Evolutionary conservation across 2,329 filamentous ascomycete genomes (phyloP).

Genomic region (Verticillium tricorpus): DNA sequence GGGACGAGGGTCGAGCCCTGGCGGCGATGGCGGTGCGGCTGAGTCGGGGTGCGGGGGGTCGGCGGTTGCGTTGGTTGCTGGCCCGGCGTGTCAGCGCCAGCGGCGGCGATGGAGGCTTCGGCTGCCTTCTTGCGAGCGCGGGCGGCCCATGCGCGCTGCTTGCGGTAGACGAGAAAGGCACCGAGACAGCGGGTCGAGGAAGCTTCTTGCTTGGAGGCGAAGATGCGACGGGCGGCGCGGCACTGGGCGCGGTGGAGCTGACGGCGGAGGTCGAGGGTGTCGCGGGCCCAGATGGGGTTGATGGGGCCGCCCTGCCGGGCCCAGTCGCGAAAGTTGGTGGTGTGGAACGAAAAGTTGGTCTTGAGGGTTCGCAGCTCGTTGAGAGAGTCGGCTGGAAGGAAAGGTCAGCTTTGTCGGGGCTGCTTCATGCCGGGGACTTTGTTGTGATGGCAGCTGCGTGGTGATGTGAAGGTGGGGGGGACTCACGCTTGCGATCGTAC

Average conservation of each 20-base stretch:
- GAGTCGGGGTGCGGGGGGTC: conserved; percentile 2
- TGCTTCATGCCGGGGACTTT: background rate
- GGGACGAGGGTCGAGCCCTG: conserved; percentile 3
- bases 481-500: conserved; percentile 49
- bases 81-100: background rate
- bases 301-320: conserved; percentile 49
- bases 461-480: background rate
- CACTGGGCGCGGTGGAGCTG: conserved; percentile 55
- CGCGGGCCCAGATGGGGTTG: conserved; percentile 50
- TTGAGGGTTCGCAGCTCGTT: conserved; percentile 43
- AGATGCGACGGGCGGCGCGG: conserved; percentile 52
- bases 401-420: conserved; percentile 10
- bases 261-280: conserved; percentile 43
- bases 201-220: conserved; percentile 42
- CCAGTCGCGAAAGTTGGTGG: conserved; percentile 51
- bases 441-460: background rate
- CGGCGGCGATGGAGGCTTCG: background rate
- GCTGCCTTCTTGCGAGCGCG: background rate
- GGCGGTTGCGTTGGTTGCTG: background rate
- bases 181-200: conserved; percentile 47
- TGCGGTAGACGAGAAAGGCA: conserved; percentile 48
- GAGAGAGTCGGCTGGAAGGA: conserved; percentile 42
- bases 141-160: conserved; percentile 34
- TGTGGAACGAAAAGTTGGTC: conserved; percentile 40
- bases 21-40: conserved; percentile 2